Evolutionary conservation across 2,329 filamentous ascomycete species (phyloP).

Genomic region (Seiridium cupressi): DNA sequence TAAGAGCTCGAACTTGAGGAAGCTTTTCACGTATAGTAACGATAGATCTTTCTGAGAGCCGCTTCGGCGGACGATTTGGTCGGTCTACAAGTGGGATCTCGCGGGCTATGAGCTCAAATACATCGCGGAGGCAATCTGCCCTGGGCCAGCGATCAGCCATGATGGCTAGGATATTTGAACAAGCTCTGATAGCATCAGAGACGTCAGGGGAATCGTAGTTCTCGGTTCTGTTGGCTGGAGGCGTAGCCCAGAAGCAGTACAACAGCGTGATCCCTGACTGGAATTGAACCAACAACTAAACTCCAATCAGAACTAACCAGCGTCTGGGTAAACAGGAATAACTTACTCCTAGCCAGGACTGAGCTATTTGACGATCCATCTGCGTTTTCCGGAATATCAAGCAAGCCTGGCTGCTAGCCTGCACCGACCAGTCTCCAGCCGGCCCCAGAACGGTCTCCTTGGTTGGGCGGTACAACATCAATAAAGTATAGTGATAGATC

Average conservation of each 20-base stretch:
- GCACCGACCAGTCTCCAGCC: constrained; percentile 10
- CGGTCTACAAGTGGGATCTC: constrained; percentile 17
- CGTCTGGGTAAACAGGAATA: background rate
- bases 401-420: constrained; percentile 9
- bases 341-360: constrained; percentile 1
- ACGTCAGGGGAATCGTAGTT: constrained; percentile 27
- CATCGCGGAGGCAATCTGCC: constrained; percentile 30
- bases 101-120: constrained; percentile 30
- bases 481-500: constrained; percentile 9
- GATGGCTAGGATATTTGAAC: constrained; percentile 32
- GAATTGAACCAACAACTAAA: constrained; percentile 23
- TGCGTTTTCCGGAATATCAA: constrained; percentile 6
- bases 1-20: constrained; percentile 7
- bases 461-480: constrained; percentile 8
- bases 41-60: constrained; percentile 7
- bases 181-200: constrained; percentile 31
- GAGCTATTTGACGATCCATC: constrained; percentile 7
- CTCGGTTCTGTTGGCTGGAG: constrained; percentile 23
- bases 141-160: constrained; percentile 34
- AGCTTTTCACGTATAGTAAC: constrained; percentile 1
- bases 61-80: constrained; percentile 4
- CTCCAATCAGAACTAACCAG: background rate
- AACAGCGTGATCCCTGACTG: constrained; percentile 32
- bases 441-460: constrained; percentile 8
- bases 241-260: constrained; percentile 34